Evolutionary conservation across 495 filamentous ascomycete genomes (phyloP), one percentile per base, ranked within the genome.

Genomic region (Haplographium delicatum): DNA sequence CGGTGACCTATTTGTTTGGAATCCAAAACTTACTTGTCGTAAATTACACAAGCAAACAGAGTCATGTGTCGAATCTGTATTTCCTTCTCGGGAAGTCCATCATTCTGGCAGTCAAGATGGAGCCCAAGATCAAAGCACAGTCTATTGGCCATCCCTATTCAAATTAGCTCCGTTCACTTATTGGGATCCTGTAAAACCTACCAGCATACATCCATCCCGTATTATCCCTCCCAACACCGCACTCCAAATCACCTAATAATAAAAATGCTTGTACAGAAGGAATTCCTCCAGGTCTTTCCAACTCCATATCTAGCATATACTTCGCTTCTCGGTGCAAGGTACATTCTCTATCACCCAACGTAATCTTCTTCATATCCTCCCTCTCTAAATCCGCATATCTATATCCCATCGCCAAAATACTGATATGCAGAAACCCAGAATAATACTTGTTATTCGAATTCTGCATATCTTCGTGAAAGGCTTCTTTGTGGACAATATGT

Each of bases 301-400:
- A 55, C 59, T 79, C 75, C 22, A 63, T 49, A 52, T 76, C 71
- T 31, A 76, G 30, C 71, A 78, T 69, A 37, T 68, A 67, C 57
- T 73, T 77, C n/a, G 73, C 68, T 50, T 79, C 75, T 27, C 70
- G 51, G 39, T 79, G 75, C 15, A 79, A 56, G 0, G 70, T 72
- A 55, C 73, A 75, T 49, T 79, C 72, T 59, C 70, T 66, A 34
- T 67, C 67, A 0, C 67, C 68, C 1, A 75, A 34, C 2, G 66
- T 56, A 18, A 78, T 67, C 24, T 59, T 64, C 50, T 73, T 72
- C 15, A 76, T 67, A 44, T 78, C 76, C 7, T 70, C 68, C 26
- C 73, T 60, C 8, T 60, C 61, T 54, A 67, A 62, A 44, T 77
- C 71, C 25, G 72, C 68, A 60, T 67, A 76, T 27, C 70, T 64